Evolutionary conservation across 257 asterid genomes (phyloP).

Genomic region (Gentiana straminea): DNA sequence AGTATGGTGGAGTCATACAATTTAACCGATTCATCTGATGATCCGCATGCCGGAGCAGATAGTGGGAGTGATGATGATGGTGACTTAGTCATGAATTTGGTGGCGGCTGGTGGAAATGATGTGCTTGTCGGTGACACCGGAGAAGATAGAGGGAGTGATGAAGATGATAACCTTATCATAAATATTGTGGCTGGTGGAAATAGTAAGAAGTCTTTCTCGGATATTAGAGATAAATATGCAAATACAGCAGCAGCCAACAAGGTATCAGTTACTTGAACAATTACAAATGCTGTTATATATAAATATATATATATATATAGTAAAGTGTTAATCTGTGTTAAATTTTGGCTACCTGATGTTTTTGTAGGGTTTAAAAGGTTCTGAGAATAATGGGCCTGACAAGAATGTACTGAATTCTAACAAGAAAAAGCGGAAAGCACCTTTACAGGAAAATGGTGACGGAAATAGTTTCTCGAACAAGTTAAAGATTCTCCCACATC

Average conservation of each 20-base stretch:
- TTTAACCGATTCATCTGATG: constrained; percentile 18
- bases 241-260: constrained; percentile 14
- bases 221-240: constrained; percentile 24
- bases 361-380: constrained; percentile 14
- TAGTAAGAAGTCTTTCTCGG: constrained; percentile 20
- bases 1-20: constrained; percentile 12
- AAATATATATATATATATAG: no score
- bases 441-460: constrained; percentile 15
- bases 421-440: constrained; percentile 39
- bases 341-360: no score
- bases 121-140: no score
- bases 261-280: constrained; percentile 21
- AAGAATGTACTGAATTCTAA: constrained; percentile 10
- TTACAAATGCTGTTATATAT: background rate
- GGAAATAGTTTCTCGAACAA: constrained; percentile 1
- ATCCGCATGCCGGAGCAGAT: constrained; percentile 29
- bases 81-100: no score
- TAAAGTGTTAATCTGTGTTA: no score
- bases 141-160: no score
- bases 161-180: constrained; percentile 29
- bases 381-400: background rate
- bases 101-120: no score
- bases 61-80: constrained; percentile 53
- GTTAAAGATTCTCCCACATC: no score
- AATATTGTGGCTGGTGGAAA: constrained; percentile 41